Percentiles rank a stretch among this genome's conserved stretches.
These are phyloP conservation scores for Coriolopsis trogii DNA, from an alignment of 1,284 basidiomycete genomes.

Conservation along the genomic window DNA sequence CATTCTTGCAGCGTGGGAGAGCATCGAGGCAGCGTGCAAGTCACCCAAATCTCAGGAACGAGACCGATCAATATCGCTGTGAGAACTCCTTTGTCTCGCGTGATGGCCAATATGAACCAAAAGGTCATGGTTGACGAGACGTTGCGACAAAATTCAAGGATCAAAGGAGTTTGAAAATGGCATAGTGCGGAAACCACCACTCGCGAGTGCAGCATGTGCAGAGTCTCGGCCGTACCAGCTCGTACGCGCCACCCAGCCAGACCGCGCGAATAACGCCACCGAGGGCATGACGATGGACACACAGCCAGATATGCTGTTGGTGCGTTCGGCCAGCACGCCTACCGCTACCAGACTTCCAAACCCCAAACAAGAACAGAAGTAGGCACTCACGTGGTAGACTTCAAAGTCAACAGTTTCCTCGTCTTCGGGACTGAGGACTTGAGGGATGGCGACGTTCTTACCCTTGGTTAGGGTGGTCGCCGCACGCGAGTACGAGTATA, in stretches of 20 bases:
- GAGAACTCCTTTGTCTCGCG: too few relatives aligned
- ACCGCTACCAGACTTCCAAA: neutral
- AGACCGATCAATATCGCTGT: too few relatives aligned
- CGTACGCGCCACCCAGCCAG: neutral
- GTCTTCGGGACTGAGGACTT: constrained; percentile 51
- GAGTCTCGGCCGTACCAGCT: constrained; percentile 4
- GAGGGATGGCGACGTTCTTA: constrained; percentile 46
- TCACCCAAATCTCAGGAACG: too few relatives aligned
- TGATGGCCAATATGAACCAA: too few relatives aligned
- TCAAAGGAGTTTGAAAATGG: neutral
- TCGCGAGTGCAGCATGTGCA: neutral
- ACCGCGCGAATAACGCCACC: neutral
- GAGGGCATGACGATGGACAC: too few relatives aligned
- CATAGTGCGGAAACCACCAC: neutral
- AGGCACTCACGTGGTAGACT: constrained; percentile 77
- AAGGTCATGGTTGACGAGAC: too few relatives aligned
- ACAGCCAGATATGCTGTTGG: too few relatives aligned
- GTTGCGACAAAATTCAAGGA: too few relatives aligned
- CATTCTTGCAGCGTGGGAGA: too few relatives aligned
- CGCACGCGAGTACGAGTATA: constrained; percentile 75
- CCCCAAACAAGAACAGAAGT: neutral
- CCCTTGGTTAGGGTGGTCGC: constrained; percentile 39
- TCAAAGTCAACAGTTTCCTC: constrained; percentile 75
- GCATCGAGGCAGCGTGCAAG: too few relatives aligned
- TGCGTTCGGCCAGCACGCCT: too few relatives aligned